A percentile compares a stretch with the other conserved stretches of the same genome.
Evolutionary conservation across 192 early-diverging fungal genomes (phyloP).

Genomic region (Entomortierella chlamydospora): DNA sequence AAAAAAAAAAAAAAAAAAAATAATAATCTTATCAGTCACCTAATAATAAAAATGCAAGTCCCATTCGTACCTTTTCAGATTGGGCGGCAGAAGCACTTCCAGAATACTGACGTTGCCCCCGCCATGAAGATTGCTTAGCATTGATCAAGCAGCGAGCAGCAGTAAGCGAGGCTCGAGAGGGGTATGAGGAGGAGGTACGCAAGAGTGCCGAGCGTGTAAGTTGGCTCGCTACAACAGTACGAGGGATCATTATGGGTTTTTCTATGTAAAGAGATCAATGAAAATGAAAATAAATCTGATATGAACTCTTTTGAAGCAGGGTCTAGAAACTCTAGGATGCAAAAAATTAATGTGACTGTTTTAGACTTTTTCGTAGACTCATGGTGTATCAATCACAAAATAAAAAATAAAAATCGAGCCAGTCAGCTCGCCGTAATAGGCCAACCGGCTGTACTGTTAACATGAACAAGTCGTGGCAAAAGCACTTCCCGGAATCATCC

Average conservation of each 20-base stretch:
- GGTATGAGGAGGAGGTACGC: constrained; percentile 18
- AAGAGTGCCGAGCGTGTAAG: constrained; percentile 31
- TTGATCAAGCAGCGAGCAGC: constrained; percentile 35
- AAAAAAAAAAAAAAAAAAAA: too few relatives aligned
- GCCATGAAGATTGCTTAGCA: constrained; percentile 36
- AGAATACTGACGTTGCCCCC: constrained; percentile 22
- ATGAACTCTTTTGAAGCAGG: not conserved
- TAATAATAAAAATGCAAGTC: too few relatives aligned
- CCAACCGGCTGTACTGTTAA: too few relatives aligned
- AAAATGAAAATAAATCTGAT: not conserved
- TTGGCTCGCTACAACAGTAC: constrained; percentile 10
- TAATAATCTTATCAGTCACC: too few relatives aligned
- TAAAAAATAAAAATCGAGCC: too few relatives aligned
- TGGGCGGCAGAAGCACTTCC: constrained; percentile 11
- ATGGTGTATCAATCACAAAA: too few relatives aligned
- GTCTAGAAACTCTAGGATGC: too few relatives aligned
- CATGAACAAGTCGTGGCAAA: too few relatives aligned
- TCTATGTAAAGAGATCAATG: not conserved
- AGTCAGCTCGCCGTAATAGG: too few relatives aligned
- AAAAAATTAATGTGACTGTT: too few relatives aligned
- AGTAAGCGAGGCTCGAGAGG: constrained; percentile 19
- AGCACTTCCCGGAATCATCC: too few relatives aligned
- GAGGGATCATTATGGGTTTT: constrained; percentile 30
- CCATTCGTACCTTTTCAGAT: not conserved
- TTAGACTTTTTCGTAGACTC: too few relatives aligned